These are phyloP conservation scores for Infundibulicybe gibba DNA, from an alignment of 768 basidiomycete species.

Conservation along the genomic window DNA sequence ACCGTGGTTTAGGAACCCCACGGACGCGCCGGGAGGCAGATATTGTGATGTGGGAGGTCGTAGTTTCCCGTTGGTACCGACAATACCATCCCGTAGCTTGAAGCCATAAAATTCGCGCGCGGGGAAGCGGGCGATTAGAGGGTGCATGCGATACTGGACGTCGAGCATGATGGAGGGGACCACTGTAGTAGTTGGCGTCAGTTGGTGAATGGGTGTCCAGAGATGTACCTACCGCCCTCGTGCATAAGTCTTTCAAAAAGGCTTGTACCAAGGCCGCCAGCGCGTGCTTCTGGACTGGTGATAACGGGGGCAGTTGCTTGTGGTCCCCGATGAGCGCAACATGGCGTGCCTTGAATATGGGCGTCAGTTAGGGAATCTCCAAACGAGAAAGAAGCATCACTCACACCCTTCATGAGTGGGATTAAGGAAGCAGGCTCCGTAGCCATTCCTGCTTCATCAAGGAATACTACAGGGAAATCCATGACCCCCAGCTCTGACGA, in stretches of 20 bases:
- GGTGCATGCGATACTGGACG: conserved; percentile 96
- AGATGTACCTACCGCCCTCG: conserved; percentile 61
- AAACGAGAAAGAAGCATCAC: conserved; percentile 27
- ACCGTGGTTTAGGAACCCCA: conserved; percentile 82
- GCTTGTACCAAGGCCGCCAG: conserved; percentile 71
- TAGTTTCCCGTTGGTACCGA: conserved; percentile 50
- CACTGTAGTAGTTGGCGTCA: conserved; percentile 31
- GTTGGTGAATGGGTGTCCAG: conserved; percentile 2
- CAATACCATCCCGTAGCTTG: conserved; percentile 71
- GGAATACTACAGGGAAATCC: conserved; percentile 90
- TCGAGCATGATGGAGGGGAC: conserved; percentile 92
- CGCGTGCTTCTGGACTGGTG: conserved; percentile 67
- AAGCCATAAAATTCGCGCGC: conserved; percentile 78
- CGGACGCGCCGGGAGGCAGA: conserved; percentile 40
- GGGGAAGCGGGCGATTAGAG: conserved; percentile 84
- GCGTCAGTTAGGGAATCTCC: conserved; percentile 5
- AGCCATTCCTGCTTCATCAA: conserved; percentile 96
- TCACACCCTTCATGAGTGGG: conserved; percentile 90
- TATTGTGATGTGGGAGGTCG: conserved; percentile 61
- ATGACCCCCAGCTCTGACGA: conserved; percentile 59
- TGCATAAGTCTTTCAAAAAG: conserved; percentile 89
- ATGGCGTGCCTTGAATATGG: conserved; percentile 59
- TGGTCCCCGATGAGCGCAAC: conserved; percentile 94
- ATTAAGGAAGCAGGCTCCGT: conserved; percentile 91
- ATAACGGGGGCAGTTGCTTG: conserved; percentile 94